Percentiles rank a stretch among this genome's conserved stretches.
phyloP scores from a whole-genome alignment of 2,329 filamentous ascomycete genomes.

The Botrytis byssoidea region DNA sequence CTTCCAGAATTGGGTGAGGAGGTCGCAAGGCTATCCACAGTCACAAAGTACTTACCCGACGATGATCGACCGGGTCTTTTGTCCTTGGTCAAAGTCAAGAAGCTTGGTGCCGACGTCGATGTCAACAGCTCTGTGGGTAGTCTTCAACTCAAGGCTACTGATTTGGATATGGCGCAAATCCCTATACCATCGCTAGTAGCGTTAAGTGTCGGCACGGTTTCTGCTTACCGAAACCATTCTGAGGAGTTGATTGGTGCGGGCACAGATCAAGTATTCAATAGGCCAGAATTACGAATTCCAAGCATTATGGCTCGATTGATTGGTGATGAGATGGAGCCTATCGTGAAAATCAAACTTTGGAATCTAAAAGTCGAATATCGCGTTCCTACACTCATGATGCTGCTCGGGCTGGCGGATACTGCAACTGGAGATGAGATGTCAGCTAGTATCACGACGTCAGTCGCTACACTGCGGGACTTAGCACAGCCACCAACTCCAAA shows the following conservation, averaged over 20 bases:
- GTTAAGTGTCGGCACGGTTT: constrained; percentile 65
- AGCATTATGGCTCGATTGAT: constrained; percentile 88
- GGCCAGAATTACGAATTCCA: constrained; percentile 45
- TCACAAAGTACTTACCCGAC: constrained; percentile 92
- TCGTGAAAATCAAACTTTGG: constrained; percentile 82
- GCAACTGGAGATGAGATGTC: constrained; percentile 72
- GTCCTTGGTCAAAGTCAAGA: constrained; percentile 66
- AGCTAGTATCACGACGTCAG: constrained; percentile 71
- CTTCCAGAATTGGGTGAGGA: constrained; percentile 75
- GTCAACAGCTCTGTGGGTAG: constrained; percentile 68
- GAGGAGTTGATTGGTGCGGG: constrained; percentile 69
- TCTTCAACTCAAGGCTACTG: constrained; percentile 55
- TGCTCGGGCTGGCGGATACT: constrained; percentile 68
- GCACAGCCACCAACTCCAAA: constrained; percentile 46
- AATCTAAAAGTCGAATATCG: constrained; percentile 87
- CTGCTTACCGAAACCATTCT: constrained; percentile 59
- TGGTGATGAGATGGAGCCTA: constrained; percentile 90
- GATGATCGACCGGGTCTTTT: constrained; percentile 90
- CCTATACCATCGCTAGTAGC: constrained; percentile 80
- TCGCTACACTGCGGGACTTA: constrained; percentile 71
- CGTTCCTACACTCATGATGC: constrained; percentile 76
- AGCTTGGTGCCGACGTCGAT: constrained; percentile 59
- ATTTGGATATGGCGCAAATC: constrained; percentile 76
- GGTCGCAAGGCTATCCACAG: constrained; percentile 75
- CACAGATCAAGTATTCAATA: constrained; percentile 34